A percentile compares a stretch with the other conserved stretches of the same genome.
phyloP scores from a whole-genome alignment of 2,329 filamentous ascomycete species.

The Zalaria sp. region DNA sequence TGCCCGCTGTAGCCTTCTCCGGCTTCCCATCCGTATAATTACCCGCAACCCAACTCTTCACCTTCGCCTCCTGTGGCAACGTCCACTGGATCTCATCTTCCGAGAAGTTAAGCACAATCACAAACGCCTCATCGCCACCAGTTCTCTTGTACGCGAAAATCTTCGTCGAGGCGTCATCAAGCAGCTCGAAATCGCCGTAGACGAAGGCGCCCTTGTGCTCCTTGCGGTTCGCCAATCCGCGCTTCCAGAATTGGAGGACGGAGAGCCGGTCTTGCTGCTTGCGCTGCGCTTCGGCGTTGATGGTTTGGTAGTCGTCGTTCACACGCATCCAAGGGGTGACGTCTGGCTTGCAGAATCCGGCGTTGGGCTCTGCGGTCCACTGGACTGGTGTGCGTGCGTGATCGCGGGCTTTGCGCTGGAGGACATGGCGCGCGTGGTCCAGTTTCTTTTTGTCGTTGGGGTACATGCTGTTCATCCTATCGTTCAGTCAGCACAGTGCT shows the following conservation, averaged over 20 bases:
- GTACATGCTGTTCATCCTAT: constrained; percentile 23
- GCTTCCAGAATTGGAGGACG: constrained; percentile 48
- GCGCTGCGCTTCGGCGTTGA: constrained; percentile 45
- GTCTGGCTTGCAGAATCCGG: constrained; percentile 44
- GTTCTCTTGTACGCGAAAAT: constrained; percentile 38
- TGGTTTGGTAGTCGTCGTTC: constrained; percentile 36
- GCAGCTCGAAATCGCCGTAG: constrained; percentile 42
- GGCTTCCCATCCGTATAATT: constrained; percentile 17
- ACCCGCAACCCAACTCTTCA: constrained; percentile 20
- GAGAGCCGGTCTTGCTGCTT: constrained; percentile 22
- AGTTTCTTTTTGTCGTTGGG: constrained; percentile 21
- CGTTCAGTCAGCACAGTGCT: constrained; percentile 2
- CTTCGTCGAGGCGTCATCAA: constrained; percentile 36
- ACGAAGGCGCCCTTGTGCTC: constrained; percentile 44
- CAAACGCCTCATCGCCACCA: constrained; percentile 15
- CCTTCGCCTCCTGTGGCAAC: constrained; percentile 16
- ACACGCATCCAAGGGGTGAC: constrained; percentile 47
- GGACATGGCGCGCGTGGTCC: constrained; percentile 33
- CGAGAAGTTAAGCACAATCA: constrained; percentile 22
- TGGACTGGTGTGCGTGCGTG: constrained; percentile 56
- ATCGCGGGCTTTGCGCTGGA: constrained; percentile 49
- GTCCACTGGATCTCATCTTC: constrained; percentile 16
- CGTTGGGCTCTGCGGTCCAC: constrained; percentile 42
- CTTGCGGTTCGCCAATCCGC: constrained; percentile 40
- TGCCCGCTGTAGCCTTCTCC: constrained; percentile 12